A percentile compares a stretch with the other conserved stretches of the same genome.
Conservation (phyloP, 2,329 filamentous ascomycete species). For the Curvularia lunata region DNA sequence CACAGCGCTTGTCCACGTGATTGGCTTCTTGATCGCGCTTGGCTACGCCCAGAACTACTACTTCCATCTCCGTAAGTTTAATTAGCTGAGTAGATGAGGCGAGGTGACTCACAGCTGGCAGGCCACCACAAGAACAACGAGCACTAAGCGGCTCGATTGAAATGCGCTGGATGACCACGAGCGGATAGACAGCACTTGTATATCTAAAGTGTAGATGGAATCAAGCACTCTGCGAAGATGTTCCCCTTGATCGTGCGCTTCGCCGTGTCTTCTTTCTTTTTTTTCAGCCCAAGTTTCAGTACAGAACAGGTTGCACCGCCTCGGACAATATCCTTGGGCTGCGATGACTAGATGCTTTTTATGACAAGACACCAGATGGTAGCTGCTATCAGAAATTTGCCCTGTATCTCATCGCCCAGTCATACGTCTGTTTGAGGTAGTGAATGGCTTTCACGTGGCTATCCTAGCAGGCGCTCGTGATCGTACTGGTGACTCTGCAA, state of each 20-base stretch:
- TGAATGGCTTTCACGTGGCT: conserved; percentile 10
- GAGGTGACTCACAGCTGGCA: conserved; percentile 51
- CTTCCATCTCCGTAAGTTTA: conserved; percentile 93
- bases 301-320: conserved; percentile 1
- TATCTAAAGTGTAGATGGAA: conserved; percentile 50
- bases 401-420: not conserved
- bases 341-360: not conserved
- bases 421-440: not conserved
- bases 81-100: conserved; percentile 12
- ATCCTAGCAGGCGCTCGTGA: conserved; percentile 4
- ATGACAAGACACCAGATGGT: not conserved
- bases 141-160: conserved; percentile 68
- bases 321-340: not conserved
- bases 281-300: conserved; percentile 1
- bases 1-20: conserved; percentile 84
- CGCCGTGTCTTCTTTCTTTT: not conserved
- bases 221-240: conserved; percentile 35
- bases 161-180: conserved; percentile 10
- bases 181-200: conserved; percentile 40
- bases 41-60: conserved; percentile 99
- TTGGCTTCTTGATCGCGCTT: conserved; percentile 76
- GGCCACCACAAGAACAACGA: conserved; percentile 99
- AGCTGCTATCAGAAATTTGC: not conserved
- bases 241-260: conserved; percentile 6
- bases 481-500: not conserved